Evolutionary conservation across 352 stramenopile genomes (phyloP).

Genomic region (Pythium oligandrum): DNA sequence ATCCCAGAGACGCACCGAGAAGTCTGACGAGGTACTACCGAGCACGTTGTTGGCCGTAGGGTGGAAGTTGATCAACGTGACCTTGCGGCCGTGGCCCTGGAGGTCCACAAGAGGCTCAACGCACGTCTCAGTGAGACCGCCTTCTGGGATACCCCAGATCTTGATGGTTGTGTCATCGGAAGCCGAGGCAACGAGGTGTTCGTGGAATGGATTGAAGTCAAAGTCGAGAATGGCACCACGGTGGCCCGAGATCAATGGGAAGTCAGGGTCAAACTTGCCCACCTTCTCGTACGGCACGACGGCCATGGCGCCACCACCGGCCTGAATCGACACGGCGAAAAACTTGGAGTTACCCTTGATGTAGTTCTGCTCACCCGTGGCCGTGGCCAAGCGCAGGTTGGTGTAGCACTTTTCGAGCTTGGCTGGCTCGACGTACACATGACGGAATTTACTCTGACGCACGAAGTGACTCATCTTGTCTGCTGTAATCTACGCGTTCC

Average conservation of each 20-base stretch:
- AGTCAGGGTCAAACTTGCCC: conserved; percentile 92
- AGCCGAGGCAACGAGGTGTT: conserved; percentile 94
- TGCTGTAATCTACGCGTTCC: neutral
- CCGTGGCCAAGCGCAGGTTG: conserved; percentile 92
- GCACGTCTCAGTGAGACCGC: conserved; percentile 92
- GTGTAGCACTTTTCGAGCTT: conserved; percentile 93
- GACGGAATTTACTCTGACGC: conserved; percentile 96
- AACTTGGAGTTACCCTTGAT: conserved; percentile 99
- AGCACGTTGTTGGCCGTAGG: conserved; percentile 97
- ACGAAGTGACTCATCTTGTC: conserved; percentile 92
- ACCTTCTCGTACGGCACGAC: conserved; percentile 94
- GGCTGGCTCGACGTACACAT: conserved; percentile 96
- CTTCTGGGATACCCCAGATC: conserved; percentile 95
- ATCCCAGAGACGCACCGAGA: conserved; percentile 98
- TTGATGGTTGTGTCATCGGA: conserved; percentile 98
- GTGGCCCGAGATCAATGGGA: conserved; percentile 95
- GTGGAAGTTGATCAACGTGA: conserved; percentile 98
- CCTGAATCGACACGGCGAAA: conserved; percentile 94
- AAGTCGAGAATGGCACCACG: conserved; percentile 96
- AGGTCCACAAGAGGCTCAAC: conserved; percentile 96
- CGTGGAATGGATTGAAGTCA: conserved; percentile 98
- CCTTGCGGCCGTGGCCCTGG: conserved; percentile 91
- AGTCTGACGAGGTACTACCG: conserved; percentile 92
- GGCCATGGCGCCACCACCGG: conserved; percentile 87
- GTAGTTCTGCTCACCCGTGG: conserved; percentile 99